Percentiles rank a stretch among this genome's conserved stretches.
Conservation (phyloP, 352 stramenopile species). For the Globisporangium irregulare region DNA sequence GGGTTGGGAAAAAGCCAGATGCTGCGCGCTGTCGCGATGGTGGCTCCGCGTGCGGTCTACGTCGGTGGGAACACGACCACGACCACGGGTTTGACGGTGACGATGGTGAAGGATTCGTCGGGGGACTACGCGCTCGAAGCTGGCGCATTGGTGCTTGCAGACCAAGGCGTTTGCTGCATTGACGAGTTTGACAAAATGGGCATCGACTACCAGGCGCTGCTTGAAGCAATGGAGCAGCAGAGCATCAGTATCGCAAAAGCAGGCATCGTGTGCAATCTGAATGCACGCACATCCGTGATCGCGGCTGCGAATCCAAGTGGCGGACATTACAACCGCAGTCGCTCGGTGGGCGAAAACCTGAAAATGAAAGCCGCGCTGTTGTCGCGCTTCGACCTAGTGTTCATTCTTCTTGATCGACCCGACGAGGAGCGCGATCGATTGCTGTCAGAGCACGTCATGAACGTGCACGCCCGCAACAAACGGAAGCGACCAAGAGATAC, state of each 20-base stretch:
- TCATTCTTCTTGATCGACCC: conserved; percentile 94
- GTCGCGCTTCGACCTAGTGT: conserved; percentile 97
- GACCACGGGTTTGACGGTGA: conserved; percentile 95
- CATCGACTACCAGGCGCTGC: conserved; percentile 86
- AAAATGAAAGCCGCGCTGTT: conserved; percentile 96
- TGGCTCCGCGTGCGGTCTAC: conserved; percentile 94
- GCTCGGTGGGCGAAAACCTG: conserved; percentile 95
- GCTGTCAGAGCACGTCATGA: conserved; percentile 96
- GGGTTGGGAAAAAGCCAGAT: conserved; percentile 96
- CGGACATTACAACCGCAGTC: conserved; percentile 95
- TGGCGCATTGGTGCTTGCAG: conserved; percentile 91
- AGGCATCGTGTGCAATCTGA: conserved; percentile 94
- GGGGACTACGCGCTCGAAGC: conserved; percentile 92
- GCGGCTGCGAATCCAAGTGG: conserved; percentile 96
- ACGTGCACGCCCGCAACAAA: conserved; percentile 55
- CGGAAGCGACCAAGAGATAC: conserved; percentile 32
- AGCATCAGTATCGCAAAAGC: conserved; percentile 93
- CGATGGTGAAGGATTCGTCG: conserved; percentile 92
- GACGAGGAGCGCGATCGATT: conserved; percentile 92
- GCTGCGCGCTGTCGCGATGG: conserved; percentile 87
- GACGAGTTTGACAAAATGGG: conserved; percentile 99
- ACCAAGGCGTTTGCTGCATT: conserved; percentile 96
- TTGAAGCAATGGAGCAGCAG: conserved; percentile 99
- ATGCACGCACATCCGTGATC: conserved; percentile 93
- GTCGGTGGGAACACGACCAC: conserved; percentile 96